Base-by-base conservation (phyloP, 345 rosid species). In the Conringia planisiliqua region DNA sequence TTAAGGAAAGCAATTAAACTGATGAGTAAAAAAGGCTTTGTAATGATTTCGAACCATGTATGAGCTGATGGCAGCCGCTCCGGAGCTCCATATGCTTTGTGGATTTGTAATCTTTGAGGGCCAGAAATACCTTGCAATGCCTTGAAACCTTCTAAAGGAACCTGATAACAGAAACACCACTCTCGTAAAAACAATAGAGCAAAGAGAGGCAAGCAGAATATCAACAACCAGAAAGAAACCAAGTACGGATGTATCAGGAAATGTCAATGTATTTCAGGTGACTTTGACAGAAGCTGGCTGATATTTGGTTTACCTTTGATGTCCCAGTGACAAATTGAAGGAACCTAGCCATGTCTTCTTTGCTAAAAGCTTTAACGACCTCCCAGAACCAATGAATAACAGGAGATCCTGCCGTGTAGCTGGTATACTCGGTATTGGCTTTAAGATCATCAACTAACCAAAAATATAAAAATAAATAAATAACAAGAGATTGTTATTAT, bases 361-460 rank as follows among this genome's bases (percentile, higher is more conserved):
- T 91, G 83, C 82, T 94, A 66, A 94, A 94, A 73, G 81, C 86
- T 83, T 87, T 89, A 50, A 88, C 95, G 20, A 86, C 96, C 77
- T 94, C 96, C 98, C 98, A 94, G 80, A 94, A 91, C 98, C 98
- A 91, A 67, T 87, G 95, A 82, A 91, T 84, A 68, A 90, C 90
- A 75, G 82, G 84, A 59, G 98, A 91, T 73, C 87, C 98, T 35
- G 85, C 78, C 2, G 90, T 86, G 73, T 87, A 94, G 78, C 98
- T 96, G 66, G 88, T 90, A 65, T 91, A 94, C 84, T 91, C 98
- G 0, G 96, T 71, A 71, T 84, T 91, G 75, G 95, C 90, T 79
- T 82, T 91, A 61, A 94, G 81, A 82, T 94, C 98, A 76, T 90
- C 93, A 90, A 90, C 98, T 78, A 24, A 33, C n/a, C n/a, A 69